Evolutionary conservation across 106 monocot genomes (phyloP).

Genomic region (Amphibolis antarctica): DNA sequence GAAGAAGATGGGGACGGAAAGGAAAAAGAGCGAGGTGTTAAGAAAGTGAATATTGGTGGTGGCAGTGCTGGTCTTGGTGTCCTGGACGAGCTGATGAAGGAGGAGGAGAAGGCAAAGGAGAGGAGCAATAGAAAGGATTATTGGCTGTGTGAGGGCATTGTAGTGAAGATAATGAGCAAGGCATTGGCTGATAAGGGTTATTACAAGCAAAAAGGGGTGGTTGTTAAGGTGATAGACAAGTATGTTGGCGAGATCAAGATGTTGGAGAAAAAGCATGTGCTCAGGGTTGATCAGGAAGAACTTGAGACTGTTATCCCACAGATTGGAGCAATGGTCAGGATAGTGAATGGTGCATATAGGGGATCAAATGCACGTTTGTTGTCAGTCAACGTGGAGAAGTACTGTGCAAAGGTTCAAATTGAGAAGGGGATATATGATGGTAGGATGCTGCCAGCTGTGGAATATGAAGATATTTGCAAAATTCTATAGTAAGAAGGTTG

Average conservation of each 20-base stretch:
- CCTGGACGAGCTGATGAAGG: conserved; percentile 74
- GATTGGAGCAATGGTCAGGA: conserved; percentile 75
- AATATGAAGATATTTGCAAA: conserved; percentile 93
- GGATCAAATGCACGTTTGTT: conserved; percentile 65
- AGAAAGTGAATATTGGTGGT: conserved; percentile 21
- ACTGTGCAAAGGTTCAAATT: conserved; percentile 80
- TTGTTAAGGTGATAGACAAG: conserved; percentile 69
- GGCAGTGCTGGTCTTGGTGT: conserved; percentile 21
- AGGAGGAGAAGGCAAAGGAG: conserved; percentile 95
- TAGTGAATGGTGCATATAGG: conserved; percentile 92
- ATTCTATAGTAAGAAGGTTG: conserved; percentile 10
- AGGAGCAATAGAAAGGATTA: conserved; percentile 84
- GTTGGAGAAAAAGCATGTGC: conserved; percentile 76
- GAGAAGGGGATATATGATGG: conserved; percentile 95
- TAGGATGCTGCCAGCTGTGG: conserved; percentile 62
- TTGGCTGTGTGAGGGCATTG: conserved; percentile 79
- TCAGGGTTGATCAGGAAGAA: conserved; percentile 86
- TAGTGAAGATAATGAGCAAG: conserved; percentile 96
- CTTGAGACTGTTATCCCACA: conserved; percentile 94
- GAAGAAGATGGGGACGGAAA: conserved; percentile 21
- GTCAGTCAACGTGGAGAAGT: conserved; percentile 51
- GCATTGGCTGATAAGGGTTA: conserved; percentile 75
- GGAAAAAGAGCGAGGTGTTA: conserved; percentile 9
- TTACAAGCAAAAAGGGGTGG: conserved; percentile 83
- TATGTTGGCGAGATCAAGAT: conserved; percentile 88